Conservation (phyloP, 2,329 filamentous ascomycete species). For the Ceratocystis cacaofunesta region DNA sequence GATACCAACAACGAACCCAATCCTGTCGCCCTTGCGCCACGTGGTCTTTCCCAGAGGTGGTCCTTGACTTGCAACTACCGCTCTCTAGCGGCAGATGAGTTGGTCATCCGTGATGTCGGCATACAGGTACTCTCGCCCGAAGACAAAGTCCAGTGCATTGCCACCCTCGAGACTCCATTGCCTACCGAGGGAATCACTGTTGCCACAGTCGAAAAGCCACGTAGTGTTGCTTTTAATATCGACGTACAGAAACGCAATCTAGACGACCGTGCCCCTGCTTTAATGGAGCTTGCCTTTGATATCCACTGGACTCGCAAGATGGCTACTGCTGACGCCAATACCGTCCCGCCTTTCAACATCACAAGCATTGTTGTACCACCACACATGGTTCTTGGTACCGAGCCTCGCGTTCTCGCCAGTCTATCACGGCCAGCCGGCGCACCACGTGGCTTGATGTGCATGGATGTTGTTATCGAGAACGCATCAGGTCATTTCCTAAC, state of each 20-base stretch:
- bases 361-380: slow-evolving; percentile 64
- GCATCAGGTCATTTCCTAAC: slow-evolving; percentile 88
- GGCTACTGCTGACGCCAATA: slow-evolving; percentile 21
- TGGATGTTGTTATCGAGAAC: slow-evolving; percentile 66
- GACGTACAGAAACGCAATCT: slow-evolving; percentile 61
- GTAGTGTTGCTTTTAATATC: slow-evolving; percentile 58
- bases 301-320: slow-evolving; percentile 59
- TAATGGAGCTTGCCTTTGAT: slow-evolving; percentile 58
- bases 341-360: slow-evolving; percentile 32
- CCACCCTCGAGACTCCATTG: slow-evolving; percentile 27
- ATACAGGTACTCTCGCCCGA: slow-evolving; percentile 42
- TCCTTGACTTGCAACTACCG: slow-evolving; percentile 56
- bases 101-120: slow-evolving; percentile 48
- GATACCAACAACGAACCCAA: slow-evolving; percentile 25
- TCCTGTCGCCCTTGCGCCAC: slow-evolving; percentile 21
- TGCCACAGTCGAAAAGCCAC: slow-evolving; percentile 46
- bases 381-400: slow-evolving; percentile 64
- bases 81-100: slow-evolving; percentile 61
- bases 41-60: slow-evolving; percentile 69
- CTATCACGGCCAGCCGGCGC: slow-evolving; percentile 31
- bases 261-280: slow-evolving; percentile 65
- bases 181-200: slow-evolving; percentile 36
- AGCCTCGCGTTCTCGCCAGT: slow-evolving; percentile 67
- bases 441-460: slow-evolving; percentile 27
- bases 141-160: slow-evolving; percentile 41